Percentiles rank a stretch among this genome's conserved stretches.
phyloP scores from a whole-genome alignment of 768 basidiomycete genomes.

The Phanerochaete sordida region DNA sequence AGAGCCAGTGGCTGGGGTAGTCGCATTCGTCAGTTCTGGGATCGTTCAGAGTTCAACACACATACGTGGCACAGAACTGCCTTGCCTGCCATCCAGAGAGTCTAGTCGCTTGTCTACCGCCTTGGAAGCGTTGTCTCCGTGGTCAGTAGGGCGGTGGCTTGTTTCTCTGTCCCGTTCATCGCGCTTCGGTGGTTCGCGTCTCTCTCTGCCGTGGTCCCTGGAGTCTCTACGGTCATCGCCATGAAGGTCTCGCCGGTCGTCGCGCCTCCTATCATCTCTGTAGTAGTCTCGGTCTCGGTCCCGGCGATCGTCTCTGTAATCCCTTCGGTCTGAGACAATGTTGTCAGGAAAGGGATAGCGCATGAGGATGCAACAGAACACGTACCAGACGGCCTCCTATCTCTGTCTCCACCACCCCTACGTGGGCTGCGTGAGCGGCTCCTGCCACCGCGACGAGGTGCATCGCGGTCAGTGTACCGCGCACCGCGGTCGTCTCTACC shows the following conservation, averaged over 20 bases:
- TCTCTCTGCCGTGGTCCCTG: constrained; percentile 37
- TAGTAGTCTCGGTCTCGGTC: constrained; percentile 34
- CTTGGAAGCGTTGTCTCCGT: constrained; percentile 20
- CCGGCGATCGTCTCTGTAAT: constrained; percentile 23
- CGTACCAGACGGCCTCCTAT: constrained; percentile 7
- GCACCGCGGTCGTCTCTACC: constrained; percentile 17
- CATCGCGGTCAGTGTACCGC: constrained; percentile 14
- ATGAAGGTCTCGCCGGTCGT: constrained; percentile 38
- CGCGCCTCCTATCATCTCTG: constrained; percentile 52
- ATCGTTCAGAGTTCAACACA: neutral
- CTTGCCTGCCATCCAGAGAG: neutral
- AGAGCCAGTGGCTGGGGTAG: constrained; percentile 9
- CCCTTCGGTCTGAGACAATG: constrained; percentile 19
- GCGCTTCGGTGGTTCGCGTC: constrained; percentile 15
- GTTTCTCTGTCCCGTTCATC: constrained; percentile 3
- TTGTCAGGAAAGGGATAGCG: neutral
- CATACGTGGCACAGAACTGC: constrained; percentile 7
- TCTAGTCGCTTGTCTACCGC: constrained; percentile 2
- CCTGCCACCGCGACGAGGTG: constrained; percentile 14
- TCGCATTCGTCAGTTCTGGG: neutral
- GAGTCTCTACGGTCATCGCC: constrained; percentile 35
- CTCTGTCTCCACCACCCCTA: constrained; percentile 17
- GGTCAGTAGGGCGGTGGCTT: constrained; percentile 27
- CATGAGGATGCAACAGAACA: neutral
- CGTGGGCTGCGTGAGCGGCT: constrained; percentile 25